These are phyloP conservation scores for Acanthamoeba castellanii DNA, from an alignment of 208 protist genomes.

Conservation along the genomic window DNA sequence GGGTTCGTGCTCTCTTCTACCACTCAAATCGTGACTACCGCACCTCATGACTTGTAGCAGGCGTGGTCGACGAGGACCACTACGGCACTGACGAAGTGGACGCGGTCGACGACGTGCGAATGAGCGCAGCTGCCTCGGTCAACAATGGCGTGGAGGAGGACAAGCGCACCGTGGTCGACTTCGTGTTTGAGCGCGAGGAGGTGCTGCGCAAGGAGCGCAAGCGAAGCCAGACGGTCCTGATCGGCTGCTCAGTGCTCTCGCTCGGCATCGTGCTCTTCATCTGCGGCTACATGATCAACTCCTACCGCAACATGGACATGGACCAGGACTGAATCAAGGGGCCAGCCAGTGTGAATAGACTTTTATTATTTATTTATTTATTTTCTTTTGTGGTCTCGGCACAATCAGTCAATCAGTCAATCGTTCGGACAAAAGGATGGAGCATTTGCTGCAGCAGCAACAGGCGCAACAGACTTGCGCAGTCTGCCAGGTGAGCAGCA, in stretches of 20 bases:
- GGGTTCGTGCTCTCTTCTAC: background rate
- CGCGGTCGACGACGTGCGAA: background rate
- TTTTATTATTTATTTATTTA: background rate
- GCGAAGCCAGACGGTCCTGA: constrained; percentile 10
- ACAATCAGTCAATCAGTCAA: background rate
- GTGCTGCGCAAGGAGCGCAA: constrained; percentile 32
- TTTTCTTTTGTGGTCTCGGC: background rate
- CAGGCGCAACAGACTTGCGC: background rate
- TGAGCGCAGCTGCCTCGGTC: background rate
- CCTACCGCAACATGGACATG: constrained; percentile 53
- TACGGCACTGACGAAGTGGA: constrained; percentile 32
- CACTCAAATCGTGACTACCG: background rate
- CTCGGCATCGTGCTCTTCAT: constrained; percentile 16
- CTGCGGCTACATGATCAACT: constrained; percentile 15
- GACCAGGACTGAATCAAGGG: background rate
- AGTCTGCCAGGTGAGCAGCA: constrained; percentile 5
- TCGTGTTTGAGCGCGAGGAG: constrained; percentile 55
- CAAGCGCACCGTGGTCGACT: constrained; percentile 19
- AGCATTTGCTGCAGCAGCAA: background rate
- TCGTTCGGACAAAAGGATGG: background rate
- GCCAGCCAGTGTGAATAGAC: background rate
- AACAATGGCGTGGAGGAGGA: background rate
- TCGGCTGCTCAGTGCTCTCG: background rate
- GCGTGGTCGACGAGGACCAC: constrained; percentile 22
- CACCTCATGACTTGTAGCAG: background rate